Base-by-base conservation (phyloP, 2,329 filamentous ascomycete species). In the Onygenales sp. region DNA sequence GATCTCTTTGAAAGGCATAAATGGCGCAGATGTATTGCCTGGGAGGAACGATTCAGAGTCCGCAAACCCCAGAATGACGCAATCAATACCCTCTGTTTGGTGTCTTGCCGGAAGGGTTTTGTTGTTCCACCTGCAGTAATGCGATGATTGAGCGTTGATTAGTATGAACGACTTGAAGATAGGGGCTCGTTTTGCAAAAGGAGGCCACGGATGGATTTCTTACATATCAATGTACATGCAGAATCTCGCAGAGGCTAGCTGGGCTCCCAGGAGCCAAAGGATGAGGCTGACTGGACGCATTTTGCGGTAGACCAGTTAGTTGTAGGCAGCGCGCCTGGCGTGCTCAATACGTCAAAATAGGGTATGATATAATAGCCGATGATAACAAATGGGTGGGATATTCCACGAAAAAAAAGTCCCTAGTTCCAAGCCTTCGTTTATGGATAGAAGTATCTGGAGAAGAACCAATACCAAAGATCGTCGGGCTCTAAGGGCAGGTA, bases 41-140 rank as follows among this genome's bases (percentile, higher is more conserved):
- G 68, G 69, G 56, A 74, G 76, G 64, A 82, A 82, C 7, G 72
- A 61, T 2, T 70, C 69, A 0, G 77, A 77, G 49, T 70, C 70
- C 49, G 80, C 79, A 56, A 82, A 83, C 2, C 74, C 72, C 57
- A 80, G 77, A 55, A 79, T 74, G 33, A 80, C 78, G 59, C 82
- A 74, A 27, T 75, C 81, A 57, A 83, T 72, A 31, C 73, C 67
- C 2, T 67, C 59, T 0, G 74, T 76, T 27, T 65, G 54, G 13
- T 65, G 51, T 6, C 52, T 54, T 8, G 60, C 55, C 0, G 69
- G 75, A 0, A 76, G 63, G 10, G 58, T 63, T 2, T 57, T 55
- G 1, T 58, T 69, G 54, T 78, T 74, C 52, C 65, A 77, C 63
- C 74, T 77, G 21, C 21, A 14, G n/a, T 6, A 2, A 0, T 17